These are phyloP conservation scores for Serendipita sp. DNA, from an alignment of 768 basidiomycete genomes.

Conservation along the genomic window DNA sequence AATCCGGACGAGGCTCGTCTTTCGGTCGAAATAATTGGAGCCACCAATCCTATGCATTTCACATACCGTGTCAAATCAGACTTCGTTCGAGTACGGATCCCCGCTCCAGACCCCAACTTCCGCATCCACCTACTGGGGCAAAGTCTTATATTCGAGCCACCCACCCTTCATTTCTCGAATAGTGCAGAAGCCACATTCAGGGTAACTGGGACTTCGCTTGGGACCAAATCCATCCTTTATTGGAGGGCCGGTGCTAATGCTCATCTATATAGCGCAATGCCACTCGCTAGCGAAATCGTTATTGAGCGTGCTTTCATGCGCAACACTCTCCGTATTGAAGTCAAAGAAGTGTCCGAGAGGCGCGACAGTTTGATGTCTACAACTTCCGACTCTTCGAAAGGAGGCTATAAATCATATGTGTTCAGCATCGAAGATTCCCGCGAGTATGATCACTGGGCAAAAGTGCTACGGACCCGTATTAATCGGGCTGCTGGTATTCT, in stretches of 20 bases:
- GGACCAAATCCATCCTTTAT: constrained; percentile 69
- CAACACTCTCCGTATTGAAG: constrained; percentile 88
- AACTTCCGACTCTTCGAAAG: constrained; percentile 21
- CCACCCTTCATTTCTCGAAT: constrained; percentile 60
- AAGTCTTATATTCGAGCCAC: constrained; percentile 77
- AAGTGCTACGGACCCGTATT: constrained; percentile 31
- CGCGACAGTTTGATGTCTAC: neutral
- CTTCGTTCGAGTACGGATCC: constrained; percentile 70
- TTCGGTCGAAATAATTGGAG: constrained; percentile 29
- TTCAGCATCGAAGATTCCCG: constrained; percentile 78
- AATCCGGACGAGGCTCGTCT: constrained; percentile 47
- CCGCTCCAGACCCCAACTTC: constrained; percentile 68
- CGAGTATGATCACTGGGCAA: constrained; percentile 57
- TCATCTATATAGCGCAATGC: constrained; percentile 63
- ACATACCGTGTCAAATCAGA: constrained; percentile 85
- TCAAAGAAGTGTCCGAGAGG: constrained; percentile 30
- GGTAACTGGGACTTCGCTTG: constrained; percentile 72
- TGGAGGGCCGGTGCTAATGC: constrained; percentile 73
- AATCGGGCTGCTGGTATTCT: constrained; percentile 10
- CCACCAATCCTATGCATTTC: constrained; percentile 59
- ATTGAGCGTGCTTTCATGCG: constrained; percentile 93
- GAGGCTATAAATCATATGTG: constrained; percentile 74
- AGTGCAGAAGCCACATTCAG: constrained; percentile 78
- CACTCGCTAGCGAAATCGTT: constrained; percentile 56
- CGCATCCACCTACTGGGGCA: constrained; percentile 74